Evolutionary conservation across 2,329 filamentous ascomycete species (phyloP).

Genomic region (Colletotrichum sp.): DNA sequence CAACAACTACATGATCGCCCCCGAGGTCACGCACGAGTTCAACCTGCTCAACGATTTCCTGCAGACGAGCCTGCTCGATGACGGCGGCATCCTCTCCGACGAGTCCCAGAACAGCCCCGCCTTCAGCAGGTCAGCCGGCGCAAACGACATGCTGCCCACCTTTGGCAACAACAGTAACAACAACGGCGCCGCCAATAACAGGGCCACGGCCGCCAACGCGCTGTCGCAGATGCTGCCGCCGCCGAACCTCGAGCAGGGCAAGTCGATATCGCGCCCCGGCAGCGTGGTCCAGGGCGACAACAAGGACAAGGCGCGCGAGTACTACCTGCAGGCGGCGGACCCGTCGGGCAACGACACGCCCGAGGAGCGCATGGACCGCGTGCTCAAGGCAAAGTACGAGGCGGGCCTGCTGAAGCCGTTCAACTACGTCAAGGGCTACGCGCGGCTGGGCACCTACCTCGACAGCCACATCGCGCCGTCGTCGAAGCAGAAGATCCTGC

Average conservation of each 20-base stretch:
- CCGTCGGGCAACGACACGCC: conserved; percentile 85
- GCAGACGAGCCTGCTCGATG: conserved; percentile 88
- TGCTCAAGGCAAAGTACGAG: conserved; percentile 94
- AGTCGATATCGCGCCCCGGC: conserved; percentile 64
- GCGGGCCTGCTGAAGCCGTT: conserved; percentile 94
- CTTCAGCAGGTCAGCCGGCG: conserved; percentile 42
- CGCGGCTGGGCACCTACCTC: conserved; percentile 88
- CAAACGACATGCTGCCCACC: conserved; percentile 53
- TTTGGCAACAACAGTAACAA: conserved; percentile 46
- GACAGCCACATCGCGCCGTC: conserved; percentile 82
- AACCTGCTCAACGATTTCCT: conserved; percentile 97
- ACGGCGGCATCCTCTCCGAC: conserved; percentile 73
- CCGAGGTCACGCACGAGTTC: conserved; percentile 95
- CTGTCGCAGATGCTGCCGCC: conserved; percentile 50
- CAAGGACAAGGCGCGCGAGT: conserved; percentile 82
- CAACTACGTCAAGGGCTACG: conserved; percentile 98
- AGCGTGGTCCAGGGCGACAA: conserved; percentile 70
- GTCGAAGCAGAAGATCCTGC: conserved; percentile 89
- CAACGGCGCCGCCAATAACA: conserved; percentile 10
- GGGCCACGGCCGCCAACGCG: conserved; percentile 26
- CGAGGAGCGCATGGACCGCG: conserved; percentile 93
- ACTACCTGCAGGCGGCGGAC: conserved; percentile 96
- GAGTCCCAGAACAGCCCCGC: conserved; percentile 62
- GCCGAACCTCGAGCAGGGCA: conserved; percentile 49
- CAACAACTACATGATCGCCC: conserved; percentile 84